Base-by-base conservation (phyloP, 768 basidiomycete species). In the Kwoniella sp. region DNA sequence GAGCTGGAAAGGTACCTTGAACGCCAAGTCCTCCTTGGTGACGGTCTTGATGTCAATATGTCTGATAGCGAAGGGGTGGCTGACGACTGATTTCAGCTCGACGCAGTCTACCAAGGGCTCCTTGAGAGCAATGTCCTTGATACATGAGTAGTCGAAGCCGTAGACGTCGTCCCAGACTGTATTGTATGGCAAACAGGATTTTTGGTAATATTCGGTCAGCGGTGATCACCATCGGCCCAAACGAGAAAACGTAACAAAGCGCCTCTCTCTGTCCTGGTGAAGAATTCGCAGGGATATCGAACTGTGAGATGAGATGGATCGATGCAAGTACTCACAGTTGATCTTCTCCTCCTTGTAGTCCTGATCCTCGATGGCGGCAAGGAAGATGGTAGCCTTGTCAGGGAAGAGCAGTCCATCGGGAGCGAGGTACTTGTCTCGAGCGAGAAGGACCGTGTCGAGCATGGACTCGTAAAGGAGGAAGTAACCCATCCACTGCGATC, bases 271-370 rank as follows among this genome's bases (percentile, higher is more conserved):
- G 13, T 37, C 34, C 34, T 37, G 13, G 34, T 37, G n/a, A n/a
- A 47, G 13, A 17, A 38, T 29, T 22, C 25, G 30, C 30, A 61
- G 17, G 5, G 22, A 29, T 11, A 25, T 30, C 5, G 55, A 25
- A 57, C 26, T 13, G 53, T 9, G 47, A 31, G 26, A 28, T 1
- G 58, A 22, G 15, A 26, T 4, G 15, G 29, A 20, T 28, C 38
- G 34, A 37, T 37, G 34, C 34, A 37, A 37, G 13, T 3, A 86
- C 91, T 79, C 79, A 97, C 95, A 99, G 82, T 94, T 94, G 79
- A 99, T 99, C 82, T 99, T 99, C 82, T 98, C 95, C 70, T 98
- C 94, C 82, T 98, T 98, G 86, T 99, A 99, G 62, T 98, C 96
- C 75, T 95, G 90, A 81, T 99, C 96, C 82, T 99, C 96, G 81